phyloP scores from a whole-genome alignment of 306 rosid species.

The Gleditsia sinensis region DNA sequence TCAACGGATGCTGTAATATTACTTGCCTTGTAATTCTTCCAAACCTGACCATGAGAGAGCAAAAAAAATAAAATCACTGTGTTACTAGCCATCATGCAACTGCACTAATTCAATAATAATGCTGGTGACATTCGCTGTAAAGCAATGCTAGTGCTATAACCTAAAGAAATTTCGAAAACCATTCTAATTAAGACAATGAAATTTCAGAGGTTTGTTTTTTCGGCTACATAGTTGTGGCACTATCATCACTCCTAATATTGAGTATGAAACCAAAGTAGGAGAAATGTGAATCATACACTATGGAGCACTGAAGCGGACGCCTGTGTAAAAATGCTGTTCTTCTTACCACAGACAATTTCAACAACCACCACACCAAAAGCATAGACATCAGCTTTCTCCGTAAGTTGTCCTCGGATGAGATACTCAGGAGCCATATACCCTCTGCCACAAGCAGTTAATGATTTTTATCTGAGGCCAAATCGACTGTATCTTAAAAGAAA shows the following conservation, averaged over 20 bases:
- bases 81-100: neutral
- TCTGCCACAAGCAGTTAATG: constrained; percentile 28
- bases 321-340: constrained; percentile 41
- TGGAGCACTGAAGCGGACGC: constrained; percentile 52
- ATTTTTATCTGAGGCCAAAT: neutral
- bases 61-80: neutral
- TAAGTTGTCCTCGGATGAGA: constrained; percentile 53
- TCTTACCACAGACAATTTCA: constrained; percentile 57
- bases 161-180: too few species aligned
- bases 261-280: neutral
- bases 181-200: too few species aligned
- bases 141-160: too few species aligned
- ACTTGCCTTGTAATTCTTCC: constrained; percentile 56
- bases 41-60: constrained; percentile 40
- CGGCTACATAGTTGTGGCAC: too few species aligned
- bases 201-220: too few species aligned
- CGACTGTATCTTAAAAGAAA: neutral
- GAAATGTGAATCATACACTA: constrained; percentile 42
- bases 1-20: constrained; percentile 45
- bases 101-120: neutral
- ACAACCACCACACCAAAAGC: constrained; percentile 58
- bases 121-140: too few species aligned
- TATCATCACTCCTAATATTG: too few species aligned
- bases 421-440: constrained; percentile 69
- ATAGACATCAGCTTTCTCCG: constrained; percentile 63